Percentiles rank a stretch among this genome's conserved stretches.
Evolutionary conservation across 2,329 filamentous ascomycete species (phyloP).

Genomic region (Alternaria novae-zelandiae): DNA sequence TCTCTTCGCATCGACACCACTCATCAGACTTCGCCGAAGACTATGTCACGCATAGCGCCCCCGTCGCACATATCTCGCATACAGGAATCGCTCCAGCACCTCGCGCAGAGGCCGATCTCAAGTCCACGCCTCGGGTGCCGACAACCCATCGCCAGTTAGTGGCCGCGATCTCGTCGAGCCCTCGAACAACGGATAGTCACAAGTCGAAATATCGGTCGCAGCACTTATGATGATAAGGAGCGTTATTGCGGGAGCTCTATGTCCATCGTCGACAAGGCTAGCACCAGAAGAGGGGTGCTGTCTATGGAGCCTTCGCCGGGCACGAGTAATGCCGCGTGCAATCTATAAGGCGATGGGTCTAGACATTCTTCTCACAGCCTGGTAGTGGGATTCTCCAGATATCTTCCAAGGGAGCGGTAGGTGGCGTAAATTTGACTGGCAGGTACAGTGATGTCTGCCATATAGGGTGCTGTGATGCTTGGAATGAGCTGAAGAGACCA

Average conservation of each 20-base stretch:
- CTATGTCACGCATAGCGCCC: background rate
- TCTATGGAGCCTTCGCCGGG: background rate
- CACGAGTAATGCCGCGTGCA: background rate
- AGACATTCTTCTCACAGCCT: background rate
- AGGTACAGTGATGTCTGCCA: background rate
- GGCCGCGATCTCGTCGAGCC: background rate
- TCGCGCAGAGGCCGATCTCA: background rate
- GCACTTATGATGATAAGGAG: background rate
- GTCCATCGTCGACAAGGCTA: background rate
- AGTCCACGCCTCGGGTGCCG: background rate
- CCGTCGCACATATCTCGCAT: background rate
- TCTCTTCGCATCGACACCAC: background rate
- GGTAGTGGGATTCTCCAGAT: background rate
- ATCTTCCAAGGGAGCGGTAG: background rate
- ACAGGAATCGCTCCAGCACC: background rate
- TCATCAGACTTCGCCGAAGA: background rate
- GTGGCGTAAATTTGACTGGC: background rate
- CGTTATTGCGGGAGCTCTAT: background rate
- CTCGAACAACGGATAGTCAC: background rate
- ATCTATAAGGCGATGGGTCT: background rate
- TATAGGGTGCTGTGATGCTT: background rate
- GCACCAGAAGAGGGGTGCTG: background rate
- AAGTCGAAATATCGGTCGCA: background rate
- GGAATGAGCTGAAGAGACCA: background rate
- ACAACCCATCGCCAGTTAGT: background rate